Conservation (phyloP, 768 basidiomycete genomes). For the Boletus speciosus region DNA sequence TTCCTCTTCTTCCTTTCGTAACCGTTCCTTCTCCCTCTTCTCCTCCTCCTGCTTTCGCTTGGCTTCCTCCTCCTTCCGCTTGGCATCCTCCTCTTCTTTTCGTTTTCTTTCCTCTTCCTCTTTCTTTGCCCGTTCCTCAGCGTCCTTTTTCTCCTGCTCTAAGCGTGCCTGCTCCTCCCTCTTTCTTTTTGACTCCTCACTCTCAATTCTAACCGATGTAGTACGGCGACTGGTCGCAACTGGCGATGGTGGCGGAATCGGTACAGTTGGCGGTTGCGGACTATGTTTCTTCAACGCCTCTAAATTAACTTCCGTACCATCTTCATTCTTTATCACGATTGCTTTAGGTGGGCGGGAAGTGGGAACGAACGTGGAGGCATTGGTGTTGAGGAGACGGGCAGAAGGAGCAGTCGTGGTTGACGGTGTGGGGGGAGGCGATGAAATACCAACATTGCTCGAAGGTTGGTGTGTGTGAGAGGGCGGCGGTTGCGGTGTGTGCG, state of each 20-base stretch:
- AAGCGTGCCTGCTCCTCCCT: constrained; percentile 43
- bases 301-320: constrained; percentile 63
- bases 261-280: constrained; percentile 38
- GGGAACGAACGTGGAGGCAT: constrained; percentile 68
- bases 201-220: constrained; percentile 59
- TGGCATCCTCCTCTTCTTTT: constrained; percentile 43
- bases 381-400: constrained; percentile 51
- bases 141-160: constrained; percentile 38
- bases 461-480: constrained; percentile 39
- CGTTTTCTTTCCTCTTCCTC: constrained; percentile 36
- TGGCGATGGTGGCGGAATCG: constrained; percentile 39
- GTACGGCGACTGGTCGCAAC: constrained; percentile 26
- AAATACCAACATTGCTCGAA: constrained; percentile 43
- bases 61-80: constrained; percentile 38
- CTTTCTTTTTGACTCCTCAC: constrained; percentile 50
- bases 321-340: constrained; percentile 58
- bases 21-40: constrained; percentile 39
- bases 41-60: constrained; percentile 40
- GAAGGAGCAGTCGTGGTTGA: constrained; percentile 44
- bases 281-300: constrained; percentile 50
- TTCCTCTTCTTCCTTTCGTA: constrained; percentile 39
- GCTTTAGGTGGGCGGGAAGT: constrained; percentile 36
- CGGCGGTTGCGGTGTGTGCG: constrained; percentile 48
- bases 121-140: constrained; percentile 35
- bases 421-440: constrained; percentile 69